phyloP scores from a whole-genome alignment of 805 yeast genomes.

The Peterozyma xylosa region DNA sequence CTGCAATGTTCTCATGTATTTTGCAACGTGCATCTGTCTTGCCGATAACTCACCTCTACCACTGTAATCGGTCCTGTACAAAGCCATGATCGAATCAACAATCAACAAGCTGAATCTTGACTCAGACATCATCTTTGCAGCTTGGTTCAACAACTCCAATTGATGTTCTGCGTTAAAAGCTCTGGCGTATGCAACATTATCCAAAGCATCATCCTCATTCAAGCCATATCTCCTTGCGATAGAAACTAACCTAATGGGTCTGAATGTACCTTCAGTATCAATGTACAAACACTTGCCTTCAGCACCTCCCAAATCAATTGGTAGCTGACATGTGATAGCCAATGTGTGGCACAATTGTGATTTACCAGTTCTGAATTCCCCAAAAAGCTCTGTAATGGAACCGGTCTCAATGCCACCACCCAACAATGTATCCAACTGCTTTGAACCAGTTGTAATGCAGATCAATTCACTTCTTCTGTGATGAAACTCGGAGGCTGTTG shows the following conservation, averaged over 20 bases:
- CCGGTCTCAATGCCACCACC: conserved; percentile 99
- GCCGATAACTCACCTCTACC: conserved; percentile 97
- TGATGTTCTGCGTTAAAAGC: conserved; percentile 98
- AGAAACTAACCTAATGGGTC: conserved; percentile 84
- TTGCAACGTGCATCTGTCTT: conserved; percentile 90
- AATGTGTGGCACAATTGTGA: conserved; percentile 95
- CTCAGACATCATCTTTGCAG: conserved; percentile 95
- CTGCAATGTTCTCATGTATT: conserved; percentile 85
- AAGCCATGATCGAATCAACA: conserved; percentile 97
- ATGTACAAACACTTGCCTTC: conserved; percentile 96
- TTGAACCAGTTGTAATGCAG: conserved; percentile 92
- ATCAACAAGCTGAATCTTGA: conserved; percentile 83
- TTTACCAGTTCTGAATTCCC: conserved; percentile 96
- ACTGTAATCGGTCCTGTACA: conserved; percentile 87
- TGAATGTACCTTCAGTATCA: conserved; percentile 95
- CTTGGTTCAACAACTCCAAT: conserved; percentile 74
- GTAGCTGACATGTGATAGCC: conserved; percentile 94
- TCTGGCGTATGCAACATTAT: conserved; percentile 94
- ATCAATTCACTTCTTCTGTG: conserved; percentile 84
- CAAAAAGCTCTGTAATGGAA: conserved; percentile 91
- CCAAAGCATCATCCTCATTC: conserved; percentile 89
- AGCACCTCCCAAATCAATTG: conserved; percentile 96
- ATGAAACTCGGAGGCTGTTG: conserved; percentile 94
- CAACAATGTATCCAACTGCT: conserved; percentile 81
- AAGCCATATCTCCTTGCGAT: conserved; percentile 89